These are phyloP conservation scores for Daldinia eschscholtzii DNA, from an alignment of 2,329 filamentous ascomycete species.

Conservation along the genomic window DNA sequence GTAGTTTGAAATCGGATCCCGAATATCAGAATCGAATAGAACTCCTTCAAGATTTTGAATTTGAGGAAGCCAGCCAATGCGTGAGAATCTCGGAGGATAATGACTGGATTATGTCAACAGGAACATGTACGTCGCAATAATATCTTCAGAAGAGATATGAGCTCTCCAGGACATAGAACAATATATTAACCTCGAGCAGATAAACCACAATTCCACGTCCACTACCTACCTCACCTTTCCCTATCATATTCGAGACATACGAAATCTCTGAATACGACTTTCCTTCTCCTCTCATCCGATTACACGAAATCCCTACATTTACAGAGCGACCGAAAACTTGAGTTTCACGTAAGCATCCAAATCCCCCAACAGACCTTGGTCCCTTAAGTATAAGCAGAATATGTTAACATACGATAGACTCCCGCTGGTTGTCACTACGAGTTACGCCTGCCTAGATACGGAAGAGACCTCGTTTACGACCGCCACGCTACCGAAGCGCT, in stretches of 20 bases:
- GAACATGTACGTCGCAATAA: constrained; percentile 66
- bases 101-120: constrained; percentile 96
- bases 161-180: not conserved
- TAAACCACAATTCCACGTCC: constrained; percentile 90
- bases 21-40: constrained; percentile 96
- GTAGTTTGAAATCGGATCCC: constrained; percentile 89
- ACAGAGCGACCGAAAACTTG: constrained; percentile 89
- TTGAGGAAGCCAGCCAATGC: constrained; percentile 93
- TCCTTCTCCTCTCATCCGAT: constrained; percentile 87
- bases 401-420: constrained; percentile 37
- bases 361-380: not conserved
- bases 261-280: constrained; percentile 89
- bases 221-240: constrained; percentile 91
- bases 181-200: constrained; percentile 36
- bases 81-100: constrained; percentile 94
- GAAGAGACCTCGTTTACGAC: constrained; percentile 89
- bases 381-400: not conserved
- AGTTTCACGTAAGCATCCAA: constrained; percentile 74
- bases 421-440: constrained; percentile 81
- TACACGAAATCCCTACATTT: constrained; percentile 96
- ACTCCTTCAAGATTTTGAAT: constrained; percentile 96
- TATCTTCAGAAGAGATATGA: not conserved
- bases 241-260: constrained; percentile 96
- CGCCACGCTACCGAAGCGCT: constrained; percentile 85
- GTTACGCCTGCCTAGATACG: constrained; percentile 91